Evolutionary conservation across 225 moss, liverwort and hornwort species (phyloP).

Genomic region (Physcomitrellopsis africana): DNA sequence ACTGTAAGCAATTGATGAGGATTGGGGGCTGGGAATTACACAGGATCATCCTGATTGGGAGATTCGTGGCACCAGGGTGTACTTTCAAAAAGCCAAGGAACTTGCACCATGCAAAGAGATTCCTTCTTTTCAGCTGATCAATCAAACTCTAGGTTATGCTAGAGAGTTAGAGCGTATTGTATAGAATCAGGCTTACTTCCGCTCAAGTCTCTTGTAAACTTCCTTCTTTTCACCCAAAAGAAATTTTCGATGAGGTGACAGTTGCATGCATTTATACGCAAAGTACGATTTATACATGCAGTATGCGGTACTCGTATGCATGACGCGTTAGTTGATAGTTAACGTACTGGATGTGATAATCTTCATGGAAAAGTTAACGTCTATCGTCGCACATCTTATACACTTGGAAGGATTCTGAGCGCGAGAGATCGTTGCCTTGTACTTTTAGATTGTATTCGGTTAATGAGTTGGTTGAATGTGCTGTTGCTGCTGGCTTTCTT

Average conservation of each 20-base stretch:
- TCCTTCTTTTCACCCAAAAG: neutral
- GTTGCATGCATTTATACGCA: neutral
- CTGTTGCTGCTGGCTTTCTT: neutral
- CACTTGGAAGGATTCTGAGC: neutral
- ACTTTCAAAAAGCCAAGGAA: conserved; percentile 68
- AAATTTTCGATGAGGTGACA: neutral
- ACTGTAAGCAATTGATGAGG: neutral
- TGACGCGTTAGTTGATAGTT: neutral
- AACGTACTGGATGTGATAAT: neutral
- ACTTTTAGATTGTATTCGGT: neutral
- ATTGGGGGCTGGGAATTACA: neutral
- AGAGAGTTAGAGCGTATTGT: conserved; percentile 86
- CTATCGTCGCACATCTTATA: neutral
- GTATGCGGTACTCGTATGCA: neutral
- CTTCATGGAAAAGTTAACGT: neutral
- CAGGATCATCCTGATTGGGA: conserved; percentile 82
- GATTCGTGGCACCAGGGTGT: conserved; percentile 58
- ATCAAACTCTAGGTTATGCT: conserved; percentile 79
- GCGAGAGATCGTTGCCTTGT: neutral
- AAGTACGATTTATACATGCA: neutral
- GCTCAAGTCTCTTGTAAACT: conserved; percentile 1
- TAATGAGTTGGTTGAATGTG: too few species aligned
- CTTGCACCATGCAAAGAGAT: conserved; percentile 73
- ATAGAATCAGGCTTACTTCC: conserved; percentile 12
- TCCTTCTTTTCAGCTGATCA: conserved; percentile 71